Evolutionary conservation across 108 stramenopile species (phyloP), one percentile per base, ranked within the genome.

Genomic region (Nitzschia sp.): DNA sequence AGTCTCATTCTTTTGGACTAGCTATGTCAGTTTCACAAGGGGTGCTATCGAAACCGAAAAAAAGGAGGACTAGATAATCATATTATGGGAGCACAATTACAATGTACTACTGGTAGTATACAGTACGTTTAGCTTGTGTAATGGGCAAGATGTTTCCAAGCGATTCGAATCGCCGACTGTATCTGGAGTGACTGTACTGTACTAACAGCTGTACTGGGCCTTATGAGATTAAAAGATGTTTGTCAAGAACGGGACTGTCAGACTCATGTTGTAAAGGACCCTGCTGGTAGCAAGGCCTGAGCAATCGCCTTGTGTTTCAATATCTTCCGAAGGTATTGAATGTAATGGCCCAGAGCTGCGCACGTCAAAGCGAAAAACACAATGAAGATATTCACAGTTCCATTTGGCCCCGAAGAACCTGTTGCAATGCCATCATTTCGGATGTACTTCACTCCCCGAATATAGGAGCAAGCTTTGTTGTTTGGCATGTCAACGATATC

Each of bases 1-100:
- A 55, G 95, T 91, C 0, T 87, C 85, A 47, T 96, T 96, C 86
- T 94, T 94, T 62, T 96, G 95, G 95, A 96, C 95, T 16, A 90
- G 91, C 0, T 96, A 96, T 70, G 85, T 96, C 27, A 84, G 82
- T 65, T 94, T 96, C 66, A 90, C 92, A 32, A 82, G 95, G 4
- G 95, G 95, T 53, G 75, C 80, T 11, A 74, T 78, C 15, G 76
- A 84, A 28, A 63, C 75, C 21, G 53, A 48, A n/a, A 31, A 32
- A 5, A 29, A 31, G 16, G 45, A n/a, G 48, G 52, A 48, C 34
- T 23, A 60, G 26, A 26, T 38, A 8, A 5, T 61, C 9, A 32
- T 15, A 29, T 32, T 6, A 15, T 32, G 29, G 27, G n/a, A n/a
- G n/a, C n/a, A n/a, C n/a, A n/a, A n/a, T n/a, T n/a, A n/a, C n/a